A percentile compares a stretch with the other conserved stretches of the same genome.
These are phyloP conservation scores for Fusarium sp. DNA, from an alignment of 2,329 filamentous ascomycete genomes.

Conservation along the genomic window DNA sequence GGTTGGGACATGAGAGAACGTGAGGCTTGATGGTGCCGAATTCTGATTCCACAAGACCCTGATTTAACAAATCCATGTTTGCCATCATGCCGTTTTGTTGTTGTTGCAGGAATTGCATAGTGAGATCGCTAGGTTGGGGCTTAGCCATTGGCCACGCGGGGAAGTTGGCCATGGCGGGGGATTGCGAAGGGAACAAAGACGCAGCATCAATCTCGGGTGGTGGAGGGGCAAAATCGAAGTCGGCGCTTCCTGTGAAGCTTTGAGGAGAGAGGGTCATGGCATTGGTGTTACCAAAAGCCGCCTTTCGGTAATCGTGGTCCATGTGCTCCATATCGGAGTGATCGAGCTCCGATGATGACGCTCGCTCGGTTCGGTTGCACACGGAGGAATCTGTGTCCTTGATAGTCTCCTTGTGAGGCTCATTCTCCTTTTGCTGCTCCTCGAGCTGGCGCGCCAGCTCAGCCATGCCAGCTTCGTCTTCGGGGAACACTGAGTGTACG, in stretches of 20 bases:
- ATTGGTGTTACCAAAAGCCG: conserved; percentile 61
- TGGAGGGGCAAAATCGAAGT: conserved; percentile 57
- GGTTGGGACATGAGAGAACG: conserved; percentile 65
- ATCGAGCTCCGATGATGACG: conserved; percentile 69
- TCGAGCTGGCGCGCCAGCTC: conserved; percentile 70
- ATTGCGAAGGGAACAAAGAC: conserved; percentile 55
- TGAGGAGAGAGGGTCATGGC: conserved; percentile 67
- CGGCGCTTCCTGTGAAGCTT: conserved; percentile 61
- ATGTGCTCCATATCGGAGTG: conserved; percentile 70
- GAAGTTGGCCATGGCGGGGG: conserved; percentile 55
- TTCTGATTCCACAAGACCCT: conserved; percentile 66
- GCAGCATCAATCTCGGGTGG: conserved; percentile 53
- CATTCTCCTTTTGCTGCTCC: conserved; percentile 59
- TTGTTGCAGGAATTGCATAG: conserved; percentile 61
- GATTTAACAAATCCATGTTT: conserved; percentile 63
- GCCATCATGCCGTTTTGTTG: conserved; percentile 60
- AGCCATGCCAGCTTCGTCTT: conserved; percentile 71
- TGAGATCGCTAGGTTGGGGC: conserved; percentile 47
- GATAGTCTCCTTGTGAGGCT: conserved; percentile 51
- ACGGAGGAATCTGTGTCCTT: conserved; percentile 48
- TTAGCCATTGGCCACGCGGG: conserved; percentile 53
- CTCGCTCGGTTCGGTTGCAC: conserved; percentile 60
- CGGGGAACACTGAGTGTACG: conserved; percentile 71
- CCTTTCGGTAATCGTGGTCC: conserved; percentile 68
- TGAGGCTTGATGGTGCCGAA: conserved; percentile 71